phyloP scores from a whole-genome alignment of 352 stramenopile species.

The Phytophthora hibernalis region DNA sequence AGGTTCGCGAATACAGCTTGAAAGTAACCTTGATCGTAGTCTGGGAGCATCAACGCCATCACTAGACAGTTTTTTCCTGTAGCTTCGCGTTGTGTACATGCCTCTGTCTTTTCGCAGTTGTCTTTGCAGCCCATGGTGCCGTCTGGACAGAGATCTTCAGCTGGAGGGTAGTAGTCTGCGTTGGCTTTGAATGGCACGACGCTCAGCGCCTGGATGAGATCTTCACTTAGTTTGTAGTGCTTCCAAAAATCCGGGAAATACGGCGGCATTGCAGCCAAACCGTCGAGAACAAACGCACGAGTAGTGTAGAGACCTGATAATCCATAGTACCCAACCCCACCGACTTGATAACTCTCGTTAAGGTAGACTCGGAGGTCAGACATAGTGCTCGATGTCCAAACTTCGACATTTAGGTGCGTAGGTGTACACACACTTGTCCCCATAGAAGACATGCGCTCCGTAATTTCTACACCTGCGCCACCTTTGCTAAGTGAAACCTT shows the following conservation, averaged over 20 bases:
- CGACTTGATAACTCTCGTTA: constrained; percentile 53
- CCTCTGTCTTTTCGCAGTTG: constrained; percentile 47
- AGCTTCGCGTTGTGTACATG: constrained; percentile 45
- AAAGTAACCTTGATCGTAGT: constrained; percentile 55
- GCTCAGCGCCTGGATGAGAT: constrained; percentile 42
- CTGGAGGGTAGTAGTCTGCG: constrained; percentile 43
- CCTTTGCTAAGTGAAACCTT: constrained; percentile 33
- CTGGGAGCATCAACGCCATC: constrained; percentile 50
- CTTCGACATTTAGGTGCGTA: constrained; percentile 65
- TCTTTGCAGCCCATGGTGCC: constrained; percentile 52
- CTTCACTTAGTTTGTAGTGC: constrained; percentile 46
- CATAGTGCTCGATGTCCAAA: constrained; percentile 54
- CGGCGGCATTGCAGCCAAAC: constrained; percentile 10
- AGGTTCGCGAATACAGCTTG: constrained; percentile 56
- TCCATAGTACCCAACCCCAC: constrained; percentile 47
- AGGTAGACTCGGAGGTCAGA: constrained; percentile 40
- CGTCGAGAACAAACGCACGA: constrained; percentile 35
- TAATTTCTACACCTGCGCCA: constrained; percentile 11
- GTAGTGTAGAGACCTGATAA: constrained; percentile 57
- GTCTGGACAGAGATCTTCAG: constrained; percentile 31
- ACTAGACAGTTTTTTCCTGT: constrained; percentile 43
- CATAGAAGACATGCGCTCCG: constrained; percentile 42
- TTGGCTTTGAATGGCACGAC: constrained; percentile 35
- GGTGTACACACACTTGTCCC: constrained; percentile 49
- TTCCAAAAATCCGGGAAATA: constrained; percentile 62